Conservation (phyloP, 345 rosid genomes). For the Noccaea bulbosa region DNA sequence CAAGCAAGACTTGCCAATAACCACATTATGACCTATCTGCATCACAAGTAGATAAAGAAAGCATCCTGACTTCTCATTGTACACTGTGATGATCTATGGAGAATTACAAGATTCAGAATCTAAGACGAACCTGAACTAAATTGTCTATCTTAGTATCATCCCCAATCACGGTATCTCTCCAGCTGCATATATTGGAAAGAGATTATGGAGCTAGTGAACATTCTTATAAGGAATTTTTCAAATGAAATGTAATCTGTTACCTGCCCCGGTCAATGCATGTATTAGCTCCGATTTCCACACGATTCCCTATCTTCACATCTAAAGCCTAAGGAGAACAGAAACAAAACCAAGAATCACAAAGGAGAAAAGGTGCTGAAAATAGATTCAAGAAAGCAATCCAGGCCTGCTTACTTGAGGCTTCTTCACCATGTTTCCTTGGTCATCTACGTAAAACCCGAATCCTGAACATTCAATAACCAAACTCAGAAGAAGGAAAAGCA, state of each 20-base stretch:
- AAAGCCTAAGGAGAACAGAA: constrained; percentile 49
- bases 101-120: constrained; percentile 12
- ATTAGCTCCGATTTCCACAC: constrained; percentile 88
- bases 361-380: neutral
- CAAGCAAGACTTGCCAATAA: constrained; percentile 76
- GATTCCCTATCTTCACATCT: constrained; percentile 63
- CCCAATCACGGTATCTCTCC: constrained; percentile 83
- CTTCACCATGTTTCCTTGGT: constrained; percentile 69
- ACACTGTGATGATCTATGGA: constrained; percentile 7
- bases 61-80: constrained; percentile 12
- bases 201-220: constrained; percentile 13
- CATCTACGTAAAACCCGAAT: constrained; percentile 82
- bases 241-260: constrained; percentile 37
- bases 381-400: constrained; percentile 13
- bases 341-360: neutral
- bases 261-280: constrained; percentile 92
- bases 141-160: constrained; percentile 84
- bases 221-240: neutral
- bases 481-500: neutral
- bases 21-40: constrained; percentile 87
- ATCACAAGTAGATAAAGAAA: constrained; percentile 10
- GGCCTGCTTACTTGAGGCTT: constrained; percentile 73
- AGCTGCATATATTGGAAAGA: constrained; percentile 55
- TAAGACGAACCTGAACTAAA: constrained; percentile 68
- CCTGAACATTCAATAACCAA: constrained; percentile 49